A percentile compares a stretch with the other conserved stretches of the same genome.
phyloP scores from a whole-genome alignment of 805 yeast species.

The Peterozyma xylosa region DNA sequence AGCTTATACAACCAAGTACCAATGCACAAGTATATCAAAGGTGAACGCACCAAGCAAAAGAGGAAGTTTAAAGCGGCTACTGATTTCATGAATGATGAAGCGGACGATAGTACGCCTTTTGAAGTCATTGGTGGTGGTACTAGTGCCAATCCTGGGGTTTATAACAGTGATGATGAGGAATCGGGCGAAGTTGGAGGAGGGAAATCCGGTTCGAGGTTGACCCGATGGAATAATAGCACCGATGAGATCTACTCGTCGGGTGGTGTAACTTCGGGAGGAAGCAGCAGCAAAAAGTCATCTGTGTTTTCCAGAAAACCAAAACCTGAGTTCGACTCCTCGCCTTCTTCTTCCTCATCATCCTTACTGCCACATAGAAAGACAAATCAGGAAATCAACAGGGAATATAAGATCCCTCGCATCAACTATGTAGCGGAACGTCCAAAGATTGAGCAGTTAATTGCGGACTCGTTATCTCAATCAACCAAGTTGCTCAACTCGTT shows the following conservation, averaged over 20 bases:
- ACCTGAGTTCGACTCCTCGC: too few species aligned
- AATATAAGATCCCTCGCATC: slow-evolving; percentile 59
- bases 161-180: slow-evolving; percentile 12
- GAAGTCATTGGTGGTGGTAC: slow-evolving; percentile 16
- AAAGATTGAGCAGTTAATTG: slow-evolving; percentile 56
- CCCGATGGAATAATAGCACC: slow-evolving; percentile 3
- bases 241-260: slow-evolving; percentile 12
- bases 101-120: slow-evolving; percentile 32
- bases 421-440: slow-evolving; percentile 68
- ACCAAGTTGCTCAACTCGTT: slow-evolving; percentile 56
- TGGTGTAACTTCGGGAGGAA: slow-evolving; percentile 6
- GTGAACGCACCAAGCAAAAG: slow-evolving; percentile 4
- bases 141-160: slow-evolving; percentile 4
- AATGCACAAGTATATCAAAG: slow-evolving; percentile 9
- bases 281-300: slow-evolving; percentile 5
- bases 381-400: slow-evolving; percentile 32
- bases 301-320: too few species aligned
- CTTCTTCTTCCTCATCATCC: too few species aligned
- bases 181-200: slow-evolving; percentile 14
- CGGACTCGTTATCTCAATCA: slow-evolving; percentile 70
- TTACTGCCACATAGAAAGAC: slow-evolving; percentile 11
- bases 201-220: slow-evolving; percentile 2
- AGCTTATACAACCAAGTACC: slow-evolving; percentile 39
- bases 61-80: slow-evolving; percentile 15
- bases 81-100: slow-evolving; percentile 45